A percentile compares a stretch with the other conserved stretches of the same genome.
Conservation (phyloP, 73 alveolate species). For the Symbiodinium pilosum region DNA sequence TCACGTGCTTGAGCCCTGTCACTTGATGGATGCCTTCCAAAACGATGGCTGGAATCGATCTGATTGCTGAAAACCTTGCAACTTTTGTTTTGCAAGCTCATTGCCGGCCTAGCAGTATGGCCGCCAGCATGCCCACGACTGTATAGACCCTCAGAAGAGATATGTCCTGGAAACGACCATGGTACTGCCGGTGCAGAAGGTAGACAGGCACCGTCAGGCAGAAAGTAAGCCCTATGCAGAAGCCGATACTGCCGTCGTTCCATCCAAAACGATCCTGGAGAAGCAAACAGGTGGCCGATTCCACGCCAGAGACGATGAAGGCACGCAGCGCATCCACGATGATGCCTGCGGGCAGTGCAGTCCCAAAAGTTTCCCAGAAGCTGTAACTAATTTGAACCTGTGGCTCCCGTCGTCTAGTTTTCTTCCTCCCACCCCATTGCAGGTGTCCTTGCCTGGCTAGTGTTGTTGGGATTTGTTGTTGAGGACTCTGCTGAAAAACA, state of each 20-base stretch:
- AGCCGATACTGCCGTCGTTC: not conserved
- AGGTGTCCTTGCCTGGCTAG: too few relatives aligned
- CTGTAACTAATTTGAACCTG: too few relatives aligned
- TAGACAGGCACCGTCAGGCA: constrained; percentile 7
- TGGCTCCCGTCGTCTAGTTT: too few relatives aligned
- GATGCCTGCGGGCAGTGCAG: not conserved
- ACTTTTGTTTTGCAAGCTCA: too few relatives aligned
- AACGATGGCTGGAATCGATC: too few relatives aligned
- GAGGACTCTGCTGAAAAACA: too few relatives aligned
- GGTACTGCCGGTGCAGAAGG: not conserved
- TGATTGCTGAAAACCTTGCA: too few relatives aligned
- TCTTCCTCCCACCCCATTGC: too few relatives aligned
- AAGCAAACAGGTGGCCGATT: not conserved
- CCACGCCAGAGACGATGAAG: not conserved
- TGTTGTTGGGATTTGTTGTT: too few relatives aligned
- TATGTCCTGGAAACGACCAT: not conserved
- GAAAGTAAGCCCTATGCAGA: not conserved
- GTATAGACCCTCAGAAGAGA: not conserved
- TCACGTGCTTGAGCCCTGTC: too few relatives aligned
- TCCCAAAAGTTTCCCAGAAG: too few relatives aligned
- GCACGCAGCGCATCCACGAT: not conserved
- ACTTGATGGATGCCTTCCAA: too few relatives aligned
- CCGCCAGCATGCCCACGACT: not conserved
- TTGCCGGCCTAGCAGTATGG: not conserved
- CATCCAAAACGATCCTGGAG: not conserved